Evolutionary conservation across 179 eudicot genomes (phyloP).

Genomic region (Silene coronaria): DNA sequence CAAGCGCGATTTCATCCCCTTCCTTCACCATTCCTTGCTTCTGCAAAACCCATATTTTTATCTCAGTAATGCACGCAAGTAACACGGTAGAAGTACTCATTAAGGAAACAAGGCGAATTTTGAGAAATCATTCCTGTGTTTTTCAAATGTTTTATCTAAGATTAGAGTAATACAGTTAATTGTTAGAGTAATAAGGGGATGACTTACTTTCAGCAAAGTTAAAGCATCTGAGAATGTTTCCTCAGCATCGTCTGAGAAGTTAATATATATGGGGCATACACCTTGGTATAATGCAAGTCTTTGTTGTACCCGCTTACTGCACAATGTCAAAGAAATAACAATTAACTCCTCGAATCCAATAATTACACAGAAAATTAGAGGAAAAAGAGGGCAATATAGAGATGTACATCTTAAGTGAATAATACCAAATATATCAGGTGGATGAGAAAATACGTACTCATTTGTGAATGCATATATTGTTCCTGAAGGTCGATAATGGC

Average conservation of each 20-base stretch:
- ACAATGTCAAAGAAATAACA: slow-evolving; percentile 1
- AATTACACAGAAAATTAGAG: no score
- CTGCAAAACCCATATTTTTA: slow-evolving; percentile 14
- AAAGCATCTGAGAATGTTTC: slow-evolving; percentile 65
- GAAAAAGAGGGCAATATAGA: no score
- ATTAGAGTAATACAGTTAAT: no score
- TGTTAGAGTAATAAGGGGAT: slow-evolving; percentile 2
- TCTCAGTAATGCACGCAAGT: slow-evolving; percentile 25
- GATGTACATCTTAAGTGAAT: background rate
- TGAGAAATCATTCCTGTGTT: background rate
- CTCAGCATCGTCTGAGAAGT: slow-evolving; percentile 78
- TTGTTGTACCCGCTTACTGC: slow-evolving; percentile 82
- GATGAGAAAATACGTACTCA: slow-evolving; percentile 66
- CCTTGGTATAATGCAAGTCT: slow-evolving; percentile 89
- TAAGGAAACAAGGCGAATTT: background rate
- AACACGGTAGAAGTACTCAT: background rate
- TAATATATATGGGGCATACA: slow-evolving; percentile 71
- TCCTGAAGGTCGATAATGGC: slow-evolving; percentile 83
- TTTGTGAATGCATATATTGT: slow-evolving; percentile 94
- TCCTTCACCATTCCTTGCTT: slow-evolving; percentile 39
- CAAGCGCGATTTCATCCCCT: slow-evolving; percentile 75
- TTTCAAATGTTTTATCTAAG: background rate
- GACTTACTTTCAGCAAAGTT: slow-evolving; percentile 49
- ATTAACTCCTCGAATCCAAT: background rate
- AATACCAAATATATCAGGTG: slow-evolving; percentile 27